These are phyloP conservation scores for Mucor plumbeus DNA, from an alignment of 371 early-diverging fungal genomes.

Conservation along the genomic window DNA sequence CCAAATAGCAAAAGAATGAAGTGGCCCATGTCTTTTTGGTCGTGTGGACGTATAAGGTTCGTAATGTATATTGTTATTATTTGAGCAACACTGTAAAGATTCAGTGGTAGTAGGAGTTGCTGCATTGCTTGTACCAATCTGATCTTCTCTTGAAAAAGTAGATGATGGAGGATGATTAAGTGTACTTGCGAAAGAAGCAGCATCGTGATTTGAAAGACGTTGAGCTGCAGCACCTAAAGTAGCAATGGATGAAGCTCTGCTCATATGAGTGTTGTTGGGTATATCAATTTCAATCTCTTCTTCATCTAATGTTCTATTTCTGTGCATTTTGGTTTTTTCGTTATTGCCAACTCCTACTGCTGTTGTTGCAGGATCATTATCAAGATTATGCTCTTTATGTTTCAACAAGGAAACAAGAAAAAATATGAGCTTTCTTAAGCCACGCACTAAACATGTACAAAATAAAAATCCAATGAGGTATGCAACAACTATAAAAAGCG, in stretches of 20 bases:
- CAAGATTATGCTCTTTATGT: not conserved
- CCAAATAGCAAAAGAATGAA: conserved; percentile 25
- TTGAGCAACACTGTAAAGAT: not conserved
- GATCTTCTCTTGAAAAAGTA: not conserved
- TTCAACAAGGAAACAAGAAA: not conserved
- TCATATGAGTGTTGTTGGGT: not conserved
- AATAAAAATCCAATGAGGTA: conserved; percentile 20
- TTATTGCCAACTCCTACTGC: not conserved
- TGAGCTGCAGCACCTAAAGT: not conserved
- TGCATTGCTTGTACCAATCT: not conserved
- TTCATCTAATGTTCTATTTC: conserved; percentile 14
- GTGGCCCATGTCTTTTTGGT: conserved; percentile 20
- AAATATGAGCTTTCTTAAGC: not conserved
- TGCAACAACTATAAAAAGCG: conserved; percentile 21
- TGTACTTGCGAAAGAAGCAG: conserved; percentile 9
- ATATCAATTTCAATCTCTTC: conserved; percentile 10
- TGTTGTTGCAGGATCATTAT: not conserved
- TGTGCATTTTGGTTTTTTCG: conserved; percentile 1
- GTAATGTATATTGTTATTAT: not conserved
- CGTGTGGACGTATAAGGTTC: not conserved
- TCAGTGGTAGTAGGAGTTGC: not conserved
- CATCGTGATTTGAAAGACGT: not conserved
- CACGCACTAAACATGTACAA: conserved; percentile 27
- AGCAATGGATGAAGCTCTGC: not conserved
- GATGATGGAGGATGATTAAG: not conserved